A percentile compares a stretch with the other conserved stretches of the same genome.
These are phyloP conservation scores for Candida andamanensis DNA, from an alignment of 805 yeast species.

Conservation along the genomic window DNA sequence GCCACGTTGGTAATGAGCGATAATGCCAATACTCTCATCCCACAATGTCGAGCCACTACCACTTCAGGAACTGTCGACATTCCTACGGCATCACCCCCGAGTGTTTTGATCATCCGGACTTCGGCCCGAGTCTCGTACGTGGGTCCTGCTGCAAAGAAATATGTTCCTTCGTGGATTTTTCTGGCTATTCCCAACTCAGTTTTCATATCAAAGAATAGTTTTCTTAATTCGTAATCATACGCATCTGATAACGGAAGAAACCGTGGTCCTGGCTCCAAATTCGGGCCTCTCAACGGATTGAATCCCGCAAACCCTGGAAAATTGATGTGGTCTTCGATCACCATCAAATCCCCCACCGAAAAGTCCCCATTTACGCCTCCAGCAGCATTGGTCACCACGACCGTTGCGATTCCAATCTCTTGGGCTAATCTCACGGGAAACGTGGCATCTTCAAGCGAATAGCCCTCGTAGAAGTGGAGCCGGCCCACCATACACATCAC, in stretches of 20 bases:
- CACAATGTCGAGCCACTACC: conserved; percentile 84
- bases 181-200: conserved; percentile 46
- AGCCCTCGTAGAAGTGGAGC: conserved; percentile 89
- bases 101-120: conserved; percentile 58
- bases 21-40: conserved; percentile 75
- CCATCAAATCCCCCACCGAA: conserved; percentile 86
- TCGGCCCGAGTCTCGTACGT: conserved; percentile 93
- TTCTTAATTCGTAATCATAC: conserved; percentile 69
- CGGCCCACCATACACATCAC: conserved; percentile 94
- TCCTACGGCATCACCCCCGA: conserved; percentile 94
- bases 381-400: conserved; percentile 93
- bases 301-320: conserved; percentile 86
- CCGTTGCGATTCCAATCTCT: conserved; percentile 51
- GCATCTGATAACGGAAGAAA: conserved; percentile 88
- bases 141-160: conserved; percentile 85
- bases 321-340: conserved; percentile 83
- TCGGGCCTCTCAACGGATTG: conserved; percentile 86
- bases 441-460: conserved; percentile 72
- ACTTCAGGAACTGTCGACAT: conserved; percentile 99
- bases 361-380: conserved; percentile 73
- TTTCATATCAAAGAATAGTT: conserved; percentile 51
- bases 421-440: conserved; percentile 80
- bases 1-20: conserved; percentile 84
- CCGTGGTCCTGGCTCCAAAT: conserved; percentile 77
- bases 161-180: conserved; percentile 78